Conservation (phyloP, 192 early-diverging fungal species). For the Cetraspora pellucida region DNA sequence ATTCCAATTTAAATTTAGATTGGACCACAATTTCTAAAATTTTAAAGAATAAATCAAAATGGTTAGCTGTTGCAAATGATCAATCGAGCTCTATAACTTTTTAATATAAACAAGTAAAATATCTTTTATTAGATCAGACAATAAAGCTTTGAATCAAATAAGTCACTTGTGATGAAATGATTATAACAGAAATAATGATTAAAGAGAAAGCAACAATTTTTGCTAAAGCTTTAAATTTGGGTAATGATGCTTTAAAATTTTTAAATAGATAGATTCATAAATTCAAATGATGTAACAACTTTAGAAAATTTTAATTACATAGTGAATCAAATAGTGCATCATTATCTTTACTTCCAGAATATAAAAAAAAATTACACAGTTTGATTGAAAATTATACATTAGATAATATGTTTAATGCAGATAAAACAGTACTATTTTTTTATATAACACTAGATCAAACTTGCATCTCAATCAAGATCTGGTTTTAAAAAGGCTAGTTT, state of each 20-base stretch:
- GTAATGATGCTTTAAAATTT: neutral
- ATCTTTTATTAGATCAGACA: neutral
- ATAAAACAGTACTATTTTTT: constrained; percentile 14
- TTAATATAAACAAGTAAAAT: neutral
- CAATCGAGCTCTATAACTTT: neutral
- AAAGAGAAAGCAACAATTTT: neutral
- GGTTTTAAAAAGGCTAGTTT: neutral
- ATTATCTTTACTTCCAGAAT: neutral
- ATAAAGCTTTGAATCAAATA: neutral
- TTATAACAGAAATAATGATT: no score
- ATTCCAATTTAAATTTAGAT: neutral
- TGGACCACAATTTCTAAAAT: neutral
- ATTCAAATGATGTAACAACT: neutral
- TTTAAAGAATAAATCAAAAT: neutral
- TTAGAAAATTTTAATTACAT: neutral
- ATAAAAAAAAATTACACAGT: neutral
- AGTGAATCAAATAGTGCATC: neutral
- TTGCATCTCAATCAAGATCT: neutral
- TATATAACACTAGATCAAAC: neutral
- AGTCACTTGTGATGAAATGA: neutral
- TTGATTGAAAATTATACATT: neutral
- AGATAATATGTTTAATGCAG: constrained; percentile 2
- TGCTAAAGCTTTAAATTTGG: neutral
- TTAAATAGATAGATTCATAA: neutral
- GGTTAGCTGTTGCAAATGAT: neutral